A percentile compares a stretch with the other conserved stretches of the same genome.
phyloP scores from a whole-genome alignment of 768 basidiomycete species.

The Boletus subparvulus region DNA sequence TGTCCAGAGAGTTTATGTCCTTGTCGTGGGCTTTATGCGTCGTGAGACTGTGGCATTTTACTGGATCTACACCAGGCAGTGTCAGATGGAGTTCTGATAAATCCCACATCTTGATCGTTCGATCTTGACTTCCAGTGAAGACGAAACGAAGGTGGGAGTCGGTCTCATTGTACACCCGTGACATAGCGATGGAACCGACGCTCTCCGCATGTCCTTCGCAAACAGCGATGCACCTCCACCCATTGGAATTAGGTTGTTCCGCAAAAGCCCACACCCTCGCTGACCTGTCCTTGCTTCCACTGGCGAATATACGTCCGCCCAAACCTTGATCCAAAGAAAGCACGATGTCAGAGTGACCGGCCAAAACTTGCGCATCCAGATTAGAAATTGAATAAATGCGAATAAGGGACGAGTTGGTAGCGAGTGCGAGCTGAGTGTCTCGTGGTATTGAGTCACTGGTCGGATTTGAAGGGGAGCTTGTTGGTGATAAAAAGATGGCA shows the following conservation, averaged over 20 bases:
- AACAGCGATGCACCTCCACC: slow-evolving; percentile 70
- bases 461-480: slow-evolving; percentile 24
- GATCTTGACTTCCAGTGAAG: slow-evolving; percentile 95
- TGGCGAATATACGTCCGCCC: slow-evolving; percentile 73
- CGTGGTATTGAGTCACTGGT: slow-evolving; percentile 23
- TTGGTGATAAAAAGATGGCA: slow-evolving; percentile 67
- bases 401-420: slow-evolving; percentile 96
- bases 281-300: slow-evolving; percentile 90
- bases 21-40: slow-evolving; percentile 96
- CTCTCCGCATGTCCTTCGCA: slow-evolving; percentile 96
- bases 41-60: slow-evolving; percentile 70
- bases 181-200: slow-evolving; percentile 85
- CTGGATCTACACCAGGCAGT: slow-evolving; percentile 24
- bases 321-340: slow-evolving; percentile 73
- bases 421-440: slow-evolving; percentile 84
- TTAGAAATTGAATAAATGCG: slow-evolving; percentile 78
- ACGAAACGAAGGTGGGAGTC: slow-evolving; percentile 56
- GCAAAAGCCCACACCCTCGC: slow-evolving; percentile 75
- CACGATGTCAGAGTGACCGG: slow-evolving; percentile 91
- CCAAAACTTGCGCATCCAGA: slow-evolving; percentile 81
- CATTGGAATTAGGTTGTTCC: slow-evolving; percentile 8
- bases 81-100: slow-evolving; percentile 50
- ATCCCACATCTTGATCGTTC: slow-evolving; percentile 99
- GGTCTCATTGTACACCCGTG: slow-evolving; percentile 40
- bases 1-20: slow-evolving; percentile 95